Percentiles rank a stretch among this genome's conserved stretches.
Conservation (phyloP, 1,284 basidiomycete species). For the Mixia osmundae region DNA sequence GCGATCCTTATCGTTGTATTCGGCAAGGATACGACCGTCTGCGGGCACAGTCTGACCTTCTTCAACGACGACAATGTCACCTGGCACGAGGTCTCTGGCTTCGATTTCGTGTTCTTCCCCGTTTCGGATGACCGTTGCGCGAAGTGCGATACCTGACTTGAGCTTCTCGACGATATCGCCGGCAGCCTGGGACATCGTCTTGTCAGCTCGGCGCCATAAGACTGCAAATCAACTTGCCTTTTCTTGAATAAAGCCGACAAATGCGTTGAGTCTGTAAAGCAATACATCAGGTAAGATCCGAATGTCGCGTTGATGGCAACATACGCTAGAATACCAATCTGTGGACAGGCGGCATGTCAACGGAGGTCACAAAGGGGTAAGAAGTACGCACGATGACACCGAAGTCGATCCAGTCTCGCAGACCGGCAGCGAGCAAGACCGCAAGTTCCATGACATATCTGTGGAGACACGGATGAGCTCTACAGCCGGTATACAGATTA, state of each 20-base stretch:
- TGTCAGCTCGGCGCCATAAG: constrained; percentile 8
- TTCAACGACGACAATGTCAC: constrained; percentile 28
- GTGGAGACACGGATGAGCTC: constrained; percentile 18
- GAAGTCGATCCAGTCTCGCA: constrained; percentile 26
- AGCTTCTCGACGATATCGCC: constrained; percentile 32
- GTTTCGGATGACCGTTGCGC: constrained; percentile 27
- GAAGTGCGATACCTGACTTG: constrained; percentile 33
- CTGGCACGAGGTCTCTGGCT: constrained; percentile 32
- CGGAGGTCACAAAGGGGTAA: constrained; percentile 5
- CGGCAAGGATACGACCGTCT: constrained; percentile 29
- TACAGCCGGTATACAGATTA: background rate
- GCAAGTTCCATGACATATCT: constrained; percentile 25
- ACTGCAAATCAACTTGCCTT: constrained; percentile 22
- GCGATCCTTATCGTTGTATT: constrained; percentile 27
- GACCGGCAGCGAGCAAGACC: constrained; percentile 23
- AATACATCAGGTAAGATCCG: background rate
- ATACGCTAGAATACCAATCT: constrained; percentile 24
- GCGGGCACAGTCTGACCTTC: constrained; percentile 32
- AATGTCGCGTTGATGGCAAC: background rate
- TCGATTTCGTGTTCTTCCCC: constrained; percentile 30
- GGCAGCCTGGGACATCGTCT: too few species aligned
- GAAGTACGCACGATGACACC: constrained; percentile 27
- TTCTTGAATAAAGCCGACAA: constrained; percentile 36
- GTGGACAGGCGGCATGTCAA: background rate
- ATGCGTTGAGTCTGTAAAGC: constrained; percentile 25